phyloP scores from a whole-genome alignment of 805 yeast genomes.

The Hyphopichia homilentoma region DNA sequence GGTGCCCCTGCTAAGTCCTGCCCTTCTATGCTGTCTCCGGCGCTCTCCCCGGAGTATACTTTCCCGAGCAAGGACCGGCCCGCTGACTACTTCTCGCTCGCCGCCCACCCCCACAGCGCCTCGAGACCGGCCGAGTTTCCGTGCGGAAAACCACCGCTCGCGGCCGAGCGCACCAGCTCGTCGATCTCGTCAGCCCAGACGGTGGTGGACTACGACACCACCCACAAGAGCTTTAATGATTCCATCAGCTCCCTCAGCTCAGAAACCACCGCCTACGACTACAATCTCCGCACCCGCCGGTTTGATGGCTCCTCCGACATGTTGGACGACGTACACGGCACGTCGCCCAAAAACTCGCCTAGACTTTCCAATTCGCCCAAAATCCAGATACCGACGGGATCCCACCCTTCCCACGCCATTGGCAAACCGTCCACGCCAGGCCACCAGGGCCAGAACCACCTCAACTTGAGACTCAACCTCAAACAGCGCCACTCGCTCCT shows the following conservation, averaged over 20 bases:
- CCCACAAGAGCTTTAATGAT: too few species aligned
- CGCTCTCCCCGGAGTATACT: too few species aligned
- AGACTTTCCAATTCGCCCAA: too few species aligned
- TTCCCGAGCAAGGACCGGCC: conserved; percentile 4
- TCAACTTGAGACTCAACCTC: conserved; percentile 11
- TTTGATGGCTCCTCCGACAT: conserved; percentile 21
- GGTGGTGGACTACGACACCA: too few species aligned
- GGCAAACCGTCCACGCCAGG: too few species aligned
- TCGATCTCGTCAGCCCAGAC: conserved; percentile 4
- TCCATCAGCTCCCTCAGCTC: conserved; percentile 28
- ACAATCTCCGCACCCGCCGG: conserved; percentile 12
- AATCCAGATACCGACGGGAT: too few species aligned
- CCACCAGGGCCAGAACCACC: too few species aligned
- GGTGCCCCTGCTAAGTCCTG: neutral
- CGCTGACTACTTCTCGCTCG: conserved; percentile 9
- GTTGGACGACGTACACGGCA: conserved; percentile 20
- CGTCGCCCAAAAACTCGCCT: neutral
- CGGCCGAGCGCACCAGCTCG: neutral
- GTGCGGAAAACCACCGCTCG: too few species aligned
- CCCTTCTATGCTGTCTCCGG: neutral
- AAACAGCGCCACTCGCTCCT: conserved; percentile 9
- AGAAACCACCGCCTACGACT: conserved; percentile 11
- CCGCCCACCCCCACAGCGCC: conserved; percentile 1
- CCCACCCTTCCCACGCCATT: too few species aligned
- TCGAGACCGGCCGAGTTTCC: too few species aligned